Base-by-base conservation (phyloP, 2,329 filamentous ascomycete species). In the Penicillium sp. region DNA sequence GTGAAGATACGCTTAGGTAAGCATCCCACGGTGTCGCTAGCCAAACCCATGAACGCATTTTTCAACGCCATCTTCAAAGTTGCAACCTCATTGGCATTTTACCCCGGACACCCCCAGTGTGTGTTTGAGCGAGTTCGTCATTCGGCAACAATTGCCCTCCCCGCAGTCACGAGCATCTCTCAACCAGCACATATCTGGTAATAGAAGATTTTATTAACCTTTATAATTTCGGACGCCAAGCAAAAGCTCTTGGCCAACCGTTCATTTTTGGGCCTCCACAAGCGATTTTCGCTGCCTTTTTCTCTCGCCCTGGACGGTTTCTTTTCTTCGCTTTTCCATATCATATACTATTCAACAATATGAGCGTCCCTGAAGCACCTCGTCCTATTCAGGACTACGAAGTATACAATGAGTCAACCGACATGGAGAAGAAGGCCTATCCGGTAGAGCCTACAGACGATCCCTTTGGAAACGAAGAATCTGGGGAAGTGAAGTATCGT, bases 401-500 rank as follows among this genome's bases (percentile, higher is more conserved):
- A 33, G 43, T 62, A 49, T 60, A 64, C 47, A 41, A 64, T 55
- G 61, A 64, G 21, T 29, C 48, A 23, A 35, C 54, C 12, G 63
- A 65, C 10, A 49, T 61, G 31, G 64, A 67, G 38, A 67, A 67
- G 48, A 56, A 57, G 31, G 27, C 31, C 25, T 52, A 59, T 10
- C 41, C 55, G 15, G 59, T 61, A 45, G 61, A 65, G 17, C 58
- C 47, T 4, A 49, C 45, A 8, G 64, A 65, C 2, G 73, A 75
- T 58, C 71, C 71, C 4, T 75, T 75, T 62, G 72, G 73, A 35
- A 65, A 75, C 62, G 73, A 75, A 61, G 68, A 69, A 51, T 57
- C 61, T 31, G 66, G 71, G 19, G 75, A 77, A 53, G 75, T 82
- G 49, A 76, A 82, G 58, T 82, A 81, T 64, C 77, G 77, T 59